Percentiles rank a stretch among this genome's conserved stretches.
These are phyloP conservation scores for Arabis hirsuta DNA, from an alignment of 345 rosid species.

Conservation along the genomic window DNA sequence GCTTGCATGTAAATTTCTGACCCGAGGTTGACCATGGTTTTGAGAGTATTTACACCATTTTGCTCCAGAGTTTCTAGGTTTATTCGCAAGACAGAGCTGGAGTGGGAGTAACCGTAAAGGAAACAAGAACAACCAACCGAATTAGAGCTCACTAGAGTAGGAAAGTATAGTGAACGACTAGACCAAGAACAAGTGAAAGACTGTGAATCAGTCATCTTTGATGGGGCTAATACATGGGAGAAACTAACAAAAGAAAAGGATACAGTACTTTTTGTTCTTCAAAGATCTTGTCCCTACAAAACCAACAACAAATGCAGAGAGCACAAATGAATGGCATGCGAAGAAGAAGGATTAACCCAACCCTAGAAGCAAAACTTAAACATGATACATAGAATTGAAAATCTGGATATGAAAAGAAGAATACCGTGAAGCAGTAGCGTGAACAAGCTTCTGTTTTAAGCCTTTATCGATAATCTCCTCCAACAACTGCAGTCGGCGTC, in stretches of 20 bases:
- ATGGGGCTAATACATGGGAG: conserved; percentile 6
- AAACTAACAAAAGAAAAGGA: conserved; percentile 52
- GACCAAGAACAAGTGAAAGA: neutral
- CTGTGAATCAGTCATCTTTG: neutral
- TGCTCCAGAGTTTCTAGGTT: conserved; percentile 74
- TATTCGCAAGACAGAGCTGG: conserved; percentile 80
- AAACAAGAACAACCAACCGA: neutral
- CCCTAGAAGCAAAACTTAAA: conserved; percentile 3
- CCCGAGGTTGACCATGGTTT: conserved; percentile 91
- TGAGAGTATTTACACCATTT: conserved; percentile 81
- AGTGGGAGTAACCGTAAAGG: conserved; percentile 30
- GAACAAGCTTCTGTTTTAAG: conserved; percentile 83
- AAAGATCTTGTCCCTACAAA: conserved; percentile 88
- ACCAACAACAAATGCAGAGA: neutral
- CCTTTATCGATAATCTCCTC: conserved; percentile 85
- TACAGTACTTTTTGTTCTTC: conserved; percentile 83
- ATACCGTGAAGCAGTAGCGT: conserved; percentile 65
- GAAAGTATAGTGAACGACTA: neutral
- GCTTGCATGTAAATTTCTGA: conserved; percentile 97
- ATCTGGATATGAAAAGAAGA: conserved; percentile 1
- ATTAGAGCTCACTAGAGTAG: neutral
- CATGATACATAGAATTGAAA: conserved; percentile 11
- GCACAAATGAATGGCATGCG: neutral
- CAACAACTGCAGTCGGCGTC: conserved; percentile 62
- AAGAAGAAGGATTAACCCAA: conserved; percentile 12